These are phyloP conservation scores for Elongisporangium undulatum DNA, from an alignment of 352 stramenopile genomes.

Conservation along the genomic window DNA sequence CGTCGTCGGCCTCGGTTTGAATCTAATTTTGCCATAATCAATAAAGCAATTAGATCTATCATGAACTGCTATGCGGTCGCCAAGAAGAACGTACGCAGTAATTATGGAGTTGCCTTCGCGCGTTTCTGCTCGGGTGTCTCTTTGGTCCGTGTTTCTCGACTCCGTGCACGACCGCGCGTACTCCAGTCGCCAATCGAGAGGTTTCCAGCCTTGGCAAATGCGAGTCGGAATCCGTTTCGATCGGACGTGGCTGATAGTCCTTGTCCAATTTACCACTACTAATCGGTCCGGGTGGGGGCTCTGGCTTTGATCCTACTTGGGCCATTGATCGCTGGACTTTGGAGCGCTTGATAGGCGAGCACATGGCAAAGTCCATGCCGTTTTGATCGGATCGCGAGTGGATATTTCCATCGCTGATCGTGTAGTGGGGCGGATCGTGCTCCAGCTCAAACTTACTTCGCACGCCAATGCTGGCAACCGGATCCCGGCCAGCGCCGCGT, in stretches of 20 bases:
- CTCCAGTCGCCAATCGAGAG: conserved; percentile 39
- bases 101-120: conserved; percentile 51
- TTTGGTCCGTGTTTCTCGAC: conserved; percentile 47
- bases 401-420: conserved; percentile 28
- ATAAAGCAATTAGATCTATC: too few relatives aligned
- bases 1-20: not conserved
- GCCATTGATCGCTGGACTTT: conserved; percentile 3
- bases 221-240: not conserved
- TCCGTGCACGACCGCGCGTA: conserved; percentile 43
- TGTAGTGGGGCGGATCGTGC: conserved; percentile 22
- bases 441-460: conserved; percentile 48
- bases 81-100: conserved; percentile 34
- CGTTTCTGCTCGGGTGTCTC: conserved; percentile 49
- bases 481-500: not conserved
- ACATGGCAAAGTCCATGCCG: conserved; percentile 15
- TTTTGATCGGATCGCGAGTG: conserved; percentile 20
- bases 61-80: too few relatives aligned
- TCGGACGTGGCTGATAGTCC: not conserved
- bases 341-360: conserved; percentile 29
- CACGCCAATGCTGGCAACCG: not conserved
- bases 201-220: conserved; percentile 53
- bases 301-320: not conserved
- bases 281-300: not conserved
- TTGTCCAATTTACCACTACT: too few relatives aligned
- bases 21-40: not conserved